Percentiles rank a stretch among this genome's conserved stretches.
phyloP scores from a whole-genome alignment of 1,284 basidiomycete genomes.

The Pseudozyma pruni region DNA sequence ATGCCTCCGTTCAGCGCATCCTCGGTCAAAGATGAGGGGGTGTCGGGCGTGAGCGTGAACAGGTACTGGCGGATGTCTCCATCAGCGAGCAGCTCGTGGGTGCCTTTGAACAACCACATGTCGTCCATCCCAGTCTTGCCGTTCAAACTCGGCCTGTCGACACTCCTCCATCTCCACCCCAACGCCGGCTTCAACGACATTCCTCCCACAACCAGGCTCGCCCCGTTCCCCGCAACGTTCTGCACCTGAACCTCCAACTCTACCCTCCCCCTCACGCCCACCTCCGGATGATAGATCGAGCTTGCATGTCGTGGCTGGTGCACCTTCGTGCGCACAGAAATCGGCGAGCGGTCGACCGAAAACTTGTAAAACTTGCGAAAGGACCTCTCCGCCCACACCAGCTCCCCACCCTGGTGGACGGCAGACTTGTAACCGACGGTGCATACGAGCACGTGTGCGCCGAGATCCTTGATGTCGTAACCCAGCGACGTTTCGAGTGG shows the following conservation, averaged over 20 bases:
- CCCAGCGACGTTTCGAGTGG: conserved; percentile 45
- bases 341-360: conserved; percentile 40
- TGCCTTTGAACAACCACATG: conserved; percentile 24
- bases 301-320: conserved; percentile 46
- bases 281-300: conserved; percentile 39
- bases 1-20: conserved; percentile 1
- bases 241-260: conserved; percentile 66
- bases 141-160: conserved; percentile 33
- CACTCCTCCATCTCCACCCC: conserved; percentile 33
- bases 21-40: not conserved
- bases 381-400: conserved; percentile 34
- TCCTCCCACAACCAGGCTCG: conserved; percentile 45
- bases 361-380: conserved; percentile 66
- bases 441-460: conserved; percentile 61
- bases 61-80: conserved; percentile 63
- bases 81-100: conserved; percentile 42
- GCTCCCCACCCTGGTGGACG: not conserved
- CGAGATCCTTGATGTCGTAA: conserved; percentile 66
- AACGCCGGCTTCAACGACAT: conserved; percentile 41
- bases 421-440: conserved; percentile 58
- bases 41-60: conserved; percentile 38
- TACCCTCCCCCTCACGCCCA: conserved; percentile 33
- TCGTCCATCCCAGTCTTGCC: conserved; percentile 3
- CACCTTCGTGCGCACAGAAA: conserved; percentile 66
- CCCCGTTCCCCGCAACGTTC: conserved; percentile 45